Conservation (phyloP, 2,329 filamentous ascomycete genomes). For the Polychaeton citri region DNA sequence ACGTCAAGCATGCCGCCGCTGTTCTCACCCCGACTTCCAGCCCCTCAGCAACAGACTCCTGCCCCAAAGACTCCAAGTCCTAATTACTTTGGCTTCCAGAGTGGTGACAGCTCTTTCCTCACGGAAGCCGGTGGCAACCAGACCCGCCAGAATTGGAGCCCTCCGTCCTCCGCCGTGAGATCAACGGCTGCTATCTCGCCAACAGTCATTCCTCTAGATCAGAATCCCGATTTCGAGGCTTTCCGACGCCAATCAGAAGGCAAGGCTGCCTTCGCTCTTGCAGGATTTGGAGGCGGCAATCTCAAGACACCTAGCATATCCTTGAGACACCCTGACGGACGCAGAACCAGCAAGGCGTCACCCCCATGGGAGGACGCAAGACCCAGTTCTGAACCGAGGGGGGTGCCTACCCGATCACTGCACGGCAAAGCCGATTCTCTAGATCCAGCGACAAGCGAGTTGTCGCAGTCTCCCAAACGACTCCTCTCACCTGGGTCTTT, state of each 20-base stretch:
- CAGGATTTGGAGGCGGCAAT: slow-evolving; percentile 23
- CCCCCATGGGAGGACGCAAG: slow-evolving; percentile 3
- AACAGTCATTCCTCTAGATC: slow-evolving; percentile 55
- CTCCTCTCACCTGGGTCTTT: slow-evolving; percentile 32
- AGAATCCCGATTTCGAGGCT: slow-evolving; percentile 70
- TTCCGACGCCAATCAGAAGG: slow-evolving; percentile 62
- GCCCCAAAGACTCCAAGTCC: slow-evolving; percentile 43
- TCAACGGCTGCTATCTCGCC: slow-evolving; percentile 57
- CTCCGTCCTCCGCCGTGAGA: slow-evolving; percentile 55
- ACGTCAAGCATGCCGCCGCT: slow-evolving; percentile 17
- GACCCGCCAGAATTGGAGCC: slow-evolving; percentile 61
- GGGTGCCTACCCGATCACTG: slow-evolving; percentile 22
- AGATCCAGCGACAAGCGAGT: slow-evolving; percentile 14
- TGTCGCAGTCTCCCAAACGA: slow-evolving; percentile 33
- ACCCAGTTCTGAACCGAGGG: slow-evolving; percentile 26
- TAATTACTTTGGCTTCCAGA: slow-evolving; percentile 75
- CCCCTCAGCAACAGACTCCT: slow-evolving; percentile 7
- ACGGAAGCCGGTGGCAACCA: slow-evolving; percentile 29
- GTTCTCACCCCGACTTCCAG: slow-evolving; percentile 12
- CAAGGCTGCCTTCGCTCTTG: slow-evolving; percentile 32
- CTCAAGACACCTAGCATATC: slow-evolving; percentile 22
- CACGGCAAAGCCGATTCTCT: slow-evolving; percentile 5
- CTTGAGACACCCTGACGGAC: slow-evolving; percentile 20
- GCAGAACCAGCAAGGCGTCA: slow-evolving; percentile 12
- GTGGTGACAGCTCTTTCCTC: slow-evolving; percentile 44